phyloP scores from a whole-genome alignment of 495 filamentous ascomycete species.

The Cercophora newfieldiana region DNA sequence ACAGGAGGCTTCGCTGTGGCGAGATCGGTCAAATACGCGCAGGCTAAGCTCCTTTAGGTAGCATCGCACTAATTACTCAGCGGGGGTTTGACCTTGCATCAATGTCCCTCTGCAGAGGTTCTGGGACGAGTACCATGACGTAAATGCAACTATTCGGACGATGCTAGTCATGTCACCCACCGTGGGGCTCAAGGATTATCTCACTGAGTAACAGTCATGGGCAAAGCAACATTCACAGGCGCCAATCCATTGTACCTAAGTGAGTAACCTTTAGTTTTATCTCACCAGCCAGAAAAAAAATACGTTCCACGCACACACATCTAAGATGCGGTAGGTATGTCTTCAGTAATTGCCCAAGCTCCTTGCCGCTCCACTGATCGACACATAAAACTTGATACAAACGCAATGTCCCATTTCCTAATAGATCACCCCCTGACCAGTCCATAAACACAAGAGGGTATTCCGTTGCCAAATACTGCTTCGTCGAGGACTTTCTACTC shows the following conservation, averaged over 20 bases:
- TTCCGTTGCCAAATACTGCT: background rate
- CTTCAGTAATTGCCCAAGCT: background rate
- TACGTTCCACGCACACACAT: background rate
- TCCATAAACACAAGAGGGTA: background rate
- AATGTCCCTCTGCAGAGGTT: background rate
- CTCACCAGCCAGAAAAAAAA: too few species aligned
- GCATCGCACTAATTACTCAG: conserved; percentile 1
- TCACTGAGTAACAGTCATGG: too few species aligned
- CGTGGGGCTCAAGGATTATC: background rate
- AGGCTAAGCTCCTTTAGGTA: conserved; percentile 19
- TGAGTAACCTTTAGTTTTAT: too few species aligned
- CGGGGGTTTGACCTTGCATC: background rate
- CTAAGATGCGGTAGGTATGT: background rate
- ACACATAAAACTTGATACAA: background rate
- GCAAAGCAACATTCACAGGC: too few species aligned
- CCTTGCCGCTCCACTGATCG: background rate
- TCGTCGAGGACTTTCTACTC: background rate
- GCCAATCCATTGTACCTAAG: too few species aligned
- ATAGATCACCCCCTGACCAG: background rate
- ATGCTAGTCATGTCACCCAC: background rate
- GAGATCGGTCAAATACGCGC: background rate
- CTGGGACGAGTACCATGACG: conserved; percentile 3
- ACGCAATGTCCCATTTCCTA: background rate
- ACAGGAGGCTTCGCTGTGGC: background rate
- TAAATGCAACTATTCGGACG: conserved; percentile 9